phyloP scores from a whole-genome alignment of 2,329 filamentous ascomycete species.

The Paraphoma chrysanthemicola region DNA sequence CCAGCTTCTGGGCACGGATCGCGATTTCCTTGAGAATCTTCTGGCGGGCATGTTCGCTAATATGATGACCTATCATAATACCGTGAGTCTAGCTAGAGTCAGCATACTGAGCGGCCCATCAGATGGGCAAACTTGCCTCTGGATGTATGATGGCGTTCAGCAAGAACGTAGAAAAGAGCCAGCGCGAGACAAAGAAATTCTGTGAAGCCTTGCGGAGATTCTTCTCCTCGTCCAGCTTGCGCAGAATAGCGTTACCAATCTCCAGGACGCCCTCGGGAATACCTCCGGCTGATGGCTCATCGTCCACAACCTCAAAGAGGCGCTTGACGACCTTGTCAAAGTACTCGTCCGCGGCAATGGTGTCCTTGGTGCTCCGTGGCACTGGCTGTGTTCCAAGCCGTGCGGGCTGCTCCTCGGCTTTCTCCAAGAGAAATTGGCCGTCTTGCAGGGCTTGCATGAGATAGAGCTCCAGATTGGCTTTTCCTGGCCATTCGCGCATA shows the following conservation, averaged over 20 bases:
- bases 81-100: slow-evolving; percentile 59
- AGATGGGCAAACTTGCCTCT: slow-evolving; percentile 64
- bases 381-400: slow-evolving; percentile 74
- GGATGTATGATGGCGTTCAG: slow-evolving; percentile 85
- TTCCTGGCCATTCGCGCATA: slow-evolving; percentile 89
- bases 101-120: slow-evolving; percentile 29
- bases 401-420: slow-evolving; percentile 76
- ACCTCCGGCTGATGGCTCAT: slow-evolving; percentile 76
- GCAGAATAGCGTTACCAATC: slow-evolving; percentile 82
- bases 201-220: slow-evolving; percentile 74
- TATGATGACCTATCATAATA: slow-evolving; percentile 85
- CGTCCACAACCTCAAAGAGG: slow-evolving; percentile 85
- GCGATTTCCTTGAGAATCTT: slow-evolving; percentile 77
- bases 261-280: slow-evolving; percentile 86
- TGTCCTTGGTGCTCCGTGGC: slow-evolving; percentile 78
- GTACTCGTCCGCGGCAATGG: slow-evolving; percentile 84
- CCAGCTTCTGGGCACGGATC: slow-evolving; percentile 78
- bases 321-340: slow-evolving; percentile 82
- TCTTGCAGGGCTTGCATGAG: slow-evolving; percentile 94
- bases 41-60: slow-evolving; percentile 87
- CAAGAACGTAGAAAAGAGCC: slow-evolving; percentile 89
- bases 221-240: slow-evolving; percentile 73
- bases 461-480: slow-evolving; percentile 89
- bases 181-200: slow-evolving; percentile 85
- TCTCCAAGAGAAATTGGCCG: slow-evolving; percentile 87